Conservation (phyloP, 208 protist species). For the Novymonas esmeraldas region DNA sequence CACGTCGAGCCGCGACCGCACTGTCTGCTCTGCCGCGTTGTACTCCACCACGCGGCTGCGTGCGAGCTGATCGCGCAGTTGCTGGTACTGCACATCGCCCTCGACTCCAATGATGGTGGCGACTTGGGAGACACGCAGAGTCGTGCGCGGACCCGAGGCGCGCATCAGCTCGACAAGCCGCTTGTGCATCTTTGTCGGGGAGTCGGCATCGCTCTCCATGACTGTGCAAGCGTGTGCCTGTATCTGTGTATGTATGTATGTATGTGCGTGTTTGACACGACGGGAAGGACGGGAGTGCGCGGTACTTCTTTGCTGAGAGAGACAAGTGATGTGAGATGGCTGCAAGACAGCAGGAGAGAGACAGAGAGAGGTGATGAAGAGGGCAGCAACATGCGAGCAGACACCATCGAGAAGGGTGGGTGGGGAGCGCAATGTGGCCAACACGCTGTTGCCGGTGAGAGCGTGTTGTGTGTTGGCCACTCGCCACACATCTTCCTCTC, state of each 20-base stretch:
- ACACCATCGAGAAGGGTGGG: too few relatives aligned
- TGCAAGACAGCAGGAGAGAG: constrained; percentile 2
- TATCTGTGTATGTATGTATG: neutral
- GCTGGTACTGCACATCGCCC: constrained; percentile 13
- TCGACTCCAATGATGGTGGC: constrained; percentile 50
- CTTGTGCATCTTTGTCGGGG: constrained; percentile 31
- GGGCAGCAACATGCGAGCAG: too few relatives aligned
- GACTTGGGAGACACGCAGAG: constrained; percentile 47
- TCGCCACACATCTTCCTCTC: too few relatives aligned
- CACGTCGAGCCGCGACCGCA: constrained; percentile 8
- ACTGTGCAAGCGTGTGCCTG: constrained; percentile 1
- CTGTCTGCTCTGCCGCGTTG: constrained; percentile 22
- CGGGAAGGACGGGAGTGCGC: too few relatives aligned
- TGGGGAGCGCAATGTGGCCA: too few relatives aligned
- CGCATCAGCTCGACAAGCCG: constrained; percentile 46
- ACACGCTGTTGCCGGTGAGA: too few relatives aligned
- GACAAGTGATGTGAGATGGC: neutral
- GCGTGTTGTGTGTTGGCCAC: too few relatives aligned
- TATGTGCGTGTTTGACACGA: constrained; percentile 8
- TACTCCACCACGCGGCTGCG: constrained; percentile 22
- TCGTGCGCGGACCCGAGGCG: constrained; percentile 24
- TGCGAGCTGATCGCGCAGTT: constrained; percentile 21
- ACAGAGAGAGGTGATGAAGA: neutral
- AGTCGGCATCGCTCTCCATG: constrained; percentile 57
- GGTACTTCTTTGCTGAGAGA: too few relatives aligned